A percentile compares a stretch with the other conserved stretches of the same genome.
Conservation (phyloP, 768 basidiomycete species). For the Polyporus arcularius region DNA sequence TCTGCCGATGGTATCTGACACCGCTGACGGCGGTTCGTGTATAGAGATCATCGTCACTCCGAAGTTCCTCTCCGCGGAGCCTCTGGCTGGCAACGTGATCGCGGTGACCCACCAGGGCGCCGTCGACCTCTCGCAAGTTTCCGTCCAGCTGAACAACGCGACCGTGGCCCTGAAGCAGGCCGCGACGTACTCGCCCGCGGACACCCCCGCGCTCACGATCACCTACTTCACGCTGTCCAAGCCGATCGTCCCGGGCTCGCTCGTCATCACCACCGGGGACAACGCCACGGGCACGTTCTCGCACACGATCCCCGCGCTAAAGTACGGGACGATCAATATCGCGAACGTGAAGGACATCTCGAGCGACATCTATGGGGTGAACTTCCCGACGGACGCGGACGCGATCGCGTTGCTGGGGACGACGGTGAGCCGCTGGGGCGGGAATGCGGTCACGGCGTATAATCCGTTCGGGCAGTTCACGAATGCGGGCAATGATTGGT, state of each 20-base stretch:
- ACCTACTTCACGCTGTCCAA: constrained; percentile 48
- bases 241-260: constrained; percentile 41
- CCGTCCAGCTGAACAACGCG: background rate
- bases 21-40: background rate
- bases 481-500: constrained; percentile 58
- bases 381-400: constrained; percentile 49
- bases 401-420: constrained; percentile 52
- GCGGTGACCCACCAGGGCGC: constrained; percentile 51
- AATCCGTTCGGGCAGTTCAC: constrained; percentile 53
- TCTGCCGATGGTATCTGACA: too few species aligned
- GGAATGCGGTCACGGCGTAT: constrained; percentile 56
- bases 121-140: constrained; percentile 37
- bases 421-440: constrained; percentile 55
- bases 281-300: constrained; percentile 38
- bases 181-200: constrained; percentile 33
- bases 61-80: constrained; percentile 53
- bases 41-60: constrained; percentile 46
- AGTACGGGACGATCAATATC: constrained; percentile 36
- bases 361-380: constrained; percentile 53
- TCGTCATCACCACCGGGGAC: constrained; percentile 43
- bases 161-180: background rate
- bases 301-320: constrained; percentile 42
- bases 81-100: constrained; percentile 46
- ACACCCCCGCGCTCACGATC: constrained; percentile 48
- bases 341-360: constrained; percentile 40